Conservation (phyloP, 1,139 yeast species). For the Candida sojae region DNA sequence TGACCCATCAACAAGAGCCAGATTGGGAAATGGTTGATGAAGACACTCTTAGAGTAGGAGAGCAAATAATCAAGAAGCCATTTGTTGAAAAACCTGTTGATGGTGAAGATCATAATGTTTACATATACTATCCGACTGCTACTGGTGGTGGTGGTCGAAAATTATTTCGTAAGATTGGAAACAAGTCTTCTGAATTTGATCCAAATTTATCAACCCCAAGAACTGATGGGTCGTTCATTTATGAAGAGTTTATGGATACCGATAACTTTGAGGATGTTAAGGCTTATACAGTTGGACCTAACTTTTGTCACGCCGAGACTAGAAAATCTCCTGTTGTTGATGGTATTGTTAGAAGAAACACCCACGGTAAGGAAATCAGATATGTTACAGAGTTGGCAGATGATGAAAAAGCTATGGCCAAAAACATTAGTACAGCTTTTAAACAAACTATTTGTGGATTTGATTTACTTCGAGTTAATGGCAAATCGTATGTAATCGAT, state of each 20-base stretch:
- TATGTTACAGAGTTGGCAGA: constrained; percentile 78
- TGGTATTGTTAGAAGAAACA: constrained; percentile 95
- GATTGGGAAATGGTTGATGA: constrained; percentile 84
- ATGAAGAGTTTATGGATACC: constrained; percentile 96
- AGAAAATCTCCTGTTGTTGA: constrained; percentile 98
- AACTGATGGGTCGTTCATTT: constrained; percentile 87
- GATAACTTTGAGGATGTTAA: constrained; percentile 98
- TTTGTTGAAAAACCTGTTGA: constrained; percentile 98
- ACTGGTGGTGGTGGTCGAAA: constrained; percentile 98
- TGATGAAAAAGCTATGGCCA: constrained; percentile 80
- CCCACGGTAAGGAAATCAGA: constrained; percentile 96
- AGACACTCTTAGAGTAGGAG: constrained; percentile 84
- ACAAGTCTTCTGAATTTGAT: constrained; percentile 95
- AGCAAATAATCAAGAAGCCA: constrained; percentile 74
- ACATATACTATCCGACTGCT: constrained; percentile 82
- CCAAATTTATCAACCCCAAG: constrained; percentile 75
- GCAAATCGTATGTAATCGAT: constrained; percentile 90
- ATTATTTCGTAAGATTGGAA: constrained; percentile 92
- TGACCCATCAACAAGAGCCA: constrained; percentile 73
- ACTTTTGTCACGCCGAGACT: constrained; percentile 95
- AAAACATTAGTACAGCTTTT: constrained; percentile 70
- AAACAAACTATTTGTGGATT: constrained; percentile 98
- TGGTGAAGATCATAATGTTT: constrained; percentile 97
- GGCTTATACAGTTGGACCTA: constrained; percentile 94
- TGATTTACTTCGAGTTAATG: constrained; percentile 87